Base-by-base conservation (phyloP, 345 rosid species). In the Eucalyptus erythrocorys region DNA sequence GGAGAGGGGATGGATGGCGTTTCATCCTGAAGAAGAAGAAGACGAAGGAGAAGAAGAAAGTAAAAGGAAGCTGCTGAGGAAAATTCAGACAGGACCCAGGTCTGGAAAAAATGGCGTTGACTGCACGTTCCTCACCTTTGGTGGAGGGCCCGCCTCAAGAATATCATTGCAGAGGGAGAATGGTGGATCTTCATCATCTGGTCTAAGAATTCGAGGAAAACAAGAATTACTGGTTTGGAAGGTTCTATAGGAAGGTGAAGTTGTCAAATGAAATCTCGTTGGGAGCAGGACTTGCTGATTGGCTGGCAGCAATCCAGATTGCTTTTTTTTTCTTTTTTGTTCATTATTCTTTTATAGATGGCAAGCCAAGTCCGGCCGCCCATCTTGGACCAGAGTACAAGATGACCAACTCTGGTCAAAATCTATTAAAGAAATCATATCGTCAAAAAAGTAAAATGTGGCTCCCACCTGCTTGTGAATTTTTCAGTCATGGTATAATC, bases 361-460 rank as follows among this genome's bases (percentile, higher is more conserved):
- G 82, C 82, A 37, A 37, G 27, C 82, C 82, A 37, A 37, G 82
- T 76, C 82, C 42, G 12, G 82, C 82, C 82, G 11, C 82, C 82
- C 82, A 37, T 37, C 7, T 76, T 76, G 82, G 45, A 76, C 82
- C 82, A 37, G 82, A 37, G 82, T 3, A 19, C 82, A 21, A 8
- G 10, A 76, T 37, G 82, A 10, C 47, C 82, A 37, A 21, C 45
- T 37, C 27, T 10, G 82, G 82, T 71, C 82, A 71, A 37, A 37
- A 71, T 37, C 82, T 10, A 71, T 37, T 71, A 21, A 37, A 19
- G 82, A 71, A 19, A 37, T 37, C 82, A 3, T 37, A 5, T 10
- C 21, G 45, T 10, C 22, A 10, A 71, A 37, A 0, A 21, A 8
- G 1, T 0, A 34, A 37, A 10, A 37, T 10, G 27, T 19, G 1